Base-by-base conservation (phyloP, 495 filamentous ascomycete genomes). In the Friedmanniomyces endolithicus region DNA sequence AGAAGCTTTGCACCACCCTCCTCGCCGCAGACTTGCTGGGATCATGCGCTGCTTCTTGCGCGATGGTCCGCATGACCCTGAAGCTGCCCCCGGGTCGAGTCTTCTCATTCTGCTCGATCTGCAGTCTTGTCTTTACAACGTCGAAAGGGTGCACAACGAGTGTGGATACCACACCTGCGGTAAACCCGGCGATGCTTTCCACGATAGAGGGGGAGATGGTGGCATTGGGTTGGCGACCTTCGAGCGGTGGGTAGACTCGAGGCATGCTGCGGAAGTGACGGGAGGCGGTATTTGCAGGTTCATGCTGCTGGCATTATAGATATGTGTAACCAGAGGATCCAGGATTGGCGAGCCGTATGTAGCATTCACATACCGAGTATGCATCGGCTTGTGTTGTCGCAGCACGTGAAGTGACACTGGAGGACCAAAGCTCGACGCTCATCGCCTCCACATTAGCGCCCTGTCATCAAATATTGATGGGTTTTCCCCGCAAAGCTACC, bases 111-210 rank as follows among this genome's bases (percentile, higher is more conserved):
- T 47, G 35, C 77, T 76, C 78, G 46, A 40, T 43, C 72, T 99
- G 92, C 61, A 99, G 80, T 55, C 92, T 84, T 37, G 89, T 96
- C 72, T 99, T 99, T 63, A 97, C 78, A 55, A 97, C 79, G 71
- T 99, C 92, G 49, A 99, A 76, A 19, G 92, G 92, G 72, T 90
- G 86, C 24, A 84, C 83, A 49, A 78, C 75, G 53, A 96, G 76
- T 29, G 92, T 95, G 17, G 88, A 83, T 58, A 86, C 79, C 58
- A 88, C 75, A 39, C 92, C 92, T 51, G 90, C 90, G 48, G 83
- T 82, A 67, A 98, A 85, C 57, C 92, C 92, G 44, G 90, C 87
- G 71, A 94, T 75, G 65, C 83, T 81, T 77, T 98, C 92, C 71
- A 95, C 81, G 64, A 87, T 69, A 67, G 86, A 84, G 71, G 82